Evolutionary conservation across 192 early-diverging fungal genomes (phyloP).

Genomic region (Neocallimastix lanati): DNA sequence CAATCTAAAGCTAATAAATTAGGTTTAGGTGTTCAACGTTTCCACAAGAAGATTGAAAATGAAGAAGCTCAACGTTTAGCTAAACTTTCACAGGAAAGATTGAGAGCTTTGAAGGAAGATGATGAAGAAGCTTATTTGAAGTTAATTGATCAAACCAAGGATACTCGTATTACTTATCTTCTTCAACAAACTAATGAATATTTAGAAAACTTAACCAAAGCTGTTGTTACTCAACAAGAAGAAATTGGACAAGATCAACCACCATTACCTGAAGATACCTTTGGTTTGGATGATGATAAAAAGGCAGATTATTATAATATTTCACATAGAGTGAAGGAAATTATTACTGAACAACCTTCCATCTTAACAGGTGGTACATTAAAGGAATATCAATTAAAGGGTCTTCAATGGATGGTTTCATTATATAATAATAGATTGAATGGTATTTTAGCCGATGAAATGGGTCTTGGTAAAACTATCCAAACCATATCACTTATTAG

Average conservation of each 20-base stretch:
- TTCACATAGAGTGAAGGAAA: conserved; percentile 74
- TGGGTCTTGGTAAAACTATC: conserved; percentile 64
- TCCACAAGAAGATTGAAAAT: conserved; percentile 69
- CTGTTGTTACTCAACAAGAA: conserved; percentile 60
- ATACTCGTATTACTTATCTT: conserved; percentile 84
- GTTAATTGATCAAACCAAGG: conserved; percentile 86
- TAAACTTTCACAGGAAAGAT: conserved; percentile 78
- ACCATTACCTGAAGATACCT: conserved; percentile 12
- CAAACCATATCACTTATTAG: conserved; percentile 94
- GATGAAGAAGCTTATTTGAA: conserved; percentile 95
- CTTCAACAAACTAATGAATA: conserved; percentile 77
- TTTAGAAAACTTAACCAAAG: conserved; percentile 62
- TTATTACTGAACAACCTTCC: conserved; percentile 53
- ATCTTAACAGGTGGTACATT: conserved; percentile 76
- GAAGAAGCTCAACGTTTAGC: conserved; percentile 83
- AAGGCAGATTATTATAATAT: conserved; percentile 60
- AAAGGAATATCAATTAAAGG: conserved; percentile 94
- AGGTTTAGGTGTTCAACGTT: conserved; percentile 52
- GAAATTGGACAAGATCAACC: conserved; percentile 16
- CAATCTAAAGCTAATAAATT: conserved; percentile 51
- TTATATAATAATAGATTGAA: conserved; percentile 96
- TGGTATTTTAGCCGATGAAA: conserved; percentile 94
- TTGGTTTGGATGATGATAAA: conserved; percentile 12
- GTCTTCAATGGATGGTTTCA: conserved; percentile 98
- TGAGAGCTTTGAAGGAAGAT: conserved; percentile 86